Evolutionary conservation across 2,329 filamentous ascomycete genomes (phyloP).

Genomic region (Aspergillus spinulosporus): DNA sequence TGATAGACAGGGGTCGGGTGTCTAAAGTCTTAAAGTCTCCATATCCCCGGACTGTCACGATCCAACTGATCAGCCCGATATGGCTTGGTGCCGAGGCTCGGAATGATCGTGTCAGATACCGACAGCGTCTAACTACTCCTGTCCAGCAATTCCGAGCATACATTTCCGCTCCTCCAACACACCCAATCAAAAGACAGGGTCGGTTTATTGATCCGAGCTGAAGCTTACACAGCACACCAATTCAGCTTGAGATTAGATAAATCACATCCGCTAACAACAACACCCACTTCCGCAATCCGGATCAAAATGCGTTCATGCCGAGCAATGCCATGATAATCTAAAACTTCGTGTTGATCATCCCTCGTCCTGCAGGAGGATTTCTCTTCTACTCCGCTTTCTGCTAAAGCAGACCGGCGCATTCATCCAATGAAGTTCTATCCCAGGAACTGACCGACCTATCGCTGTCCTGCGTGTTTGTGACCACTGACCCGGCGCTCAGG

Average conservation of each 20-base stretch:
- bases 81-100: conserved; percentile 31
- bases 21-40: background rate
- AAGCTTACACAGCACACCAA: background rate
- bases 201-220: background rate
- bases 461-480: background rate
- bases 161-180: too few species aligned
- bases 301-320: background rate
- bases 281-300: background rate
- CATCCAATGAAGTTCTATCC: background rate
- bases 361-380: background rate
- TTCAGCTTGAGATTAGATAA: background rate
- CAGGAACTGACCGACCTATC: background rate
- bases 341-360: background rate
- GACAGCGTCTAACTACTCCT: background rate
- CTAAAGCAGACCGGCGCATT: background rate
- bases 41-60: conserved; percentile 2
- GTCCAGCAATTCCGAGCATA: background rate
- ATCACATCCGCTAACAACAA: background rate
- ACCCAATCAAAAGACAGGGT: too few species aligned
- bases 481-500: background rate
- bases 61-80: conserved; percentile 7
- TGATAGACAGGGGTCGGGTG: conserved; percentile 1
- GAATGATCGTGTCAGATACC: conserved; percentile 13
- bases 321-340: background rate
- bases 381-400: background rate